Evolutionary conservation across 352 stramenopile species (phyloP).

Genomic region (Phytophthora palmivora): DNA sequence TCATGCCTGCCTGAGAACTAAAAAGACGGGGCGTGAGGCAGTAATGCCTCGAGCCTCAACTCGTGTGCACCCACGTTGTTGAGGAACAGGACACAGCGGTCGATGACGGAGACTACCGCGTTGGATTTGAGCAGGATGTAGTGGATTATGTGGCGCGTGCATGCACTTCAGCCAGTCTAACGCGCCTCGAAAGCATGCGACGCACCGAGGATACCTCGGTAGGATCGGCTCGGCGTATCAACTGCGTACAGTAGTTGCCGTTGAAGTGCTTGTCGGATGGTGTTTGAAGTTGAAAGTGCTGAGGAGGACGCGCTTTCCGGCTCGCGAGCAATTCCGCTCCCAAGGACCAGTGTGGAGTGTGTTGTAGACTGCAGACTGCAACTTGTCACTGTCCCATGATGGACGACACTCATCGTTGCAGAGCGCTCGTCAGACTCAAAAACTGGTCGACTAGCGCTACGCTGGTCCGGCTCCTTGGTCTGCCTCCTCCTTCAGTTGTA

Average conservation of each 20-base stretch:
- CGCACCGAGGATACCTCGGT: not conserved
- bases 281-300: constrained; percentile 34
- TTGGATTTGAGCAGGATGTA: constrained; percentile 39
- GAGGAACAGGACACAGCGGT: constrained; percentile 23
- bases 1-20: constrained; percentile 21
- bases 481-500: constrained; percentile 30
- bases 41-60: constrained; percentile 42
- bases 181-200: not conserved
- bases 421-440: constrained; percentile 11
- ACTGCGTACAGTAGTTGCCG: constrained; percentile 23
- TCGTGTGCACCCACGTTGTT: constrained; percentile 28
- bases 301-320: constrained; percentile 14
- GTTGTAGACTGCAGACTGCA: not conserved
- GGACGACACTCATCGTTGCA: not conserved
- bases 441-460: constrained; percentile 18
- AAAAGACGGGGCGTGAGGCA: constrained; percentile 21
- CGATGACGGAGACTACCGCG: constrained; percentile 31
- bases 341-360: not conserved
- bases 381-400: not conserved
- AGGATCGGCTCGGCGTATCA: constrained; percentile 12
- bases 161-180: constrained; percentile 7
- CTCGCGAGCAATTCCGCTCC: constrained; percentile 8
- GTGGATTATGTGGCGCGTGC: constrained; percentile 24
- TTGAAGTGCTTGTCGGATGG: constrained; percentile 27
- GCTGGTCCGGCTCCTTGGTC: constrained; percentile 2